Conservation (phyloP, 345 rosid genomes). For the Cardiospermum halicacabum region DNA sequence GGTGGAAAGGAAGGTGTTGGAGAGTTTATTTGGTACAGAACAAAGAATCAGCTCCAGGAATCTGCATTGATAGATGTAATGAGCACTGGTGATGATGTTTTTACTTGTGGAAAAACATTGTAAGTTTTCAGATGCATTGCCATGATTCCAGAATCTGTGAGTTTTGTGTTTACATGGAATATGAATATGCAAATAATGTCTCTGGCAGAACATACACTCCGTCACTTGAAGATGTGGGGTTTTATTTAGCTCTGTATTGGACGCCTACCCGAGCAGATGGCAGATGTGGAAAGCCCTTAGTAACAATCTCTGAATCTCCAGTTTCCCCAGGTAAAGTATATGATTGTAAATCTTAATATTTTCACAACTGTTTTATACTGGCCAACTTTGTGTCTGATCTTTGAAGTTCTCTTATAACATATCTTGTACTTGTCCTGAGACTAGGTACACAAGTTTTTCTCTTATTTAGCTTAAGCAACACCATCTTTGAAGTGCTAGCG, state of each 20-base stretch:
- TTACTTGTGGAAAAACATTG: constrained; percentile 56
- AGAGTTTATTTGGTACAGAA: constrained; percentile 78
- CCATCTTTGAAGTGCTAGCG: background rate
- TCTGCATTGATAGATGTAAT: constrained; percentile 55
- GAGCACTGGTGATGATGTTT: constrained; percentile 41
- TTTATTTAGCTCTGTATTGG: constrained; percentile 76
- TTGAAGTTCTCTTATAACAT: background rate
- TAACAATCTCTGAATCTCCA: constrained; percentile 61
- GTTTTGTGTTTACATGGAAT: background rate
- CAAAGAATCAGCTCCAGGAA: constrained; percentile 53
- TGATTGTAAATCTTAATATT: constrained; percentile 4
- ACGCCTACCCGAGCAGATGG: constrained; percentile 82
- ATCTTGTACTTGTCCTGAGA: background rate
- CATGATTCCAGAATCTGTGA: constrained; percentile 13
- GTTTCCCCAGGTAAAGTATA: constrained; percentile 68
- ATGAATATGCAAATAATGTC: constrained; percentile 6
- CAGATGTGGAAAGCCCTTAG: constrained; percentile 76
- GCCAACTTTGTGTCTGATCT: background rate
- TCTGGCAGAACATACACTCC: constrained; percentile 71
- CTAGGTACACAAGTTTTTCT: background rate
- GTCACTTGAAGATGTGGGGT: constrained; percentile 81
- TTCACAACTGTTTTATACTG: background rate
- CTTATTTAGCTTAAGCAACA: background rate
- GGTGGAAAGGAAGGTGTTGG: constrained; percentile 91
- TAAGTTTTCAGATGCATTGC: constrained; percentile 41